Evolutionary conservation across 805 yeast genomes (phyloP).

Genomic region (Candida xiaguanensis): DNA sequence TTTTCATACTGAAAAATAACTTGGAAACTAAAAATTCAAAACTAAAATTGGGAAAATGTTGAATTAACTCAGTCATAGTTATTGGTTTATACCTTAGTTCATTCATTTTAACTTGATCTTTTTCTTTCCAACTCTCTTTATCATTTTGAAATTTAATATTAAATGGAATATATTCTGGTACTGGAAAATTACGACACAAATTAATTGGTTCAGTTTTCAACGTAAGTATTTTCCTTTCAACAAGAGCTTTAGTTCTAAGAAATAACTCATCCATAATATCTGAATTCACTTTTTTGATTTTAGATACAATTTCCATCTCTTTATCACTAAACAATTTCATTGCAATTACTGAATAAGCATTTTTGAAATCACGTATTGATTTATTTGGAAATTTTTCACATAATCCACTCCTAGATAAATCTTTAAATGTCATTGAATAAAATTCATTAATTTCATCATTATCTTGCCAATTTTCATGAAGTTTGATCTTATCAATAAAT

Average conservation of each 20-base stretch:
- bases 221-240: not conserved
- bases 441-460: conserved; percentile 3
- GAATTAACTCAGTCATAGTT: not conserved
- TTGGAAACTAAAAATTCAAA: not conserved
- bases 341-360: conserved; percentile 1
- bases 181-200: conserved; percentile 4
- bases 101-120: not conserved
- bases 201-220: not conserved
- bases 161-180: not conserved
- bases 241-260: not conserved
- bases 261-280: not conserved
- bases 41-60: conserved; percentile 1
- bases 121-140: conserved; percentile 1
- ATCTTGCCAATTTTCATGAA: not conserved
- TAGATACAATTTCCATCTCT: not conserved
- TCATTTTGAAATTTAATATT: not conserved
- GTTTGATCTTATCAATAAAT: not conserved
- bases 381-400: conserved; percentile 1
- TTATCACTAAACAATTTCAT: not conserved
- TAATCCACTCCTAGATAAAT: conserved; percentile 1
- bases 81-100: not conserved
- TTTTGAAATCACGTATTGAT: not conserved
- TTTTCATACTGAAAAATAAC: not conserved
- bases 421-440: conserved; percentile 2
- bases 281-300: not conserved